Conservation (phyloP, 2,329 filamentous ascomycete genomes). For the Sarocladium strictum region DNA sequence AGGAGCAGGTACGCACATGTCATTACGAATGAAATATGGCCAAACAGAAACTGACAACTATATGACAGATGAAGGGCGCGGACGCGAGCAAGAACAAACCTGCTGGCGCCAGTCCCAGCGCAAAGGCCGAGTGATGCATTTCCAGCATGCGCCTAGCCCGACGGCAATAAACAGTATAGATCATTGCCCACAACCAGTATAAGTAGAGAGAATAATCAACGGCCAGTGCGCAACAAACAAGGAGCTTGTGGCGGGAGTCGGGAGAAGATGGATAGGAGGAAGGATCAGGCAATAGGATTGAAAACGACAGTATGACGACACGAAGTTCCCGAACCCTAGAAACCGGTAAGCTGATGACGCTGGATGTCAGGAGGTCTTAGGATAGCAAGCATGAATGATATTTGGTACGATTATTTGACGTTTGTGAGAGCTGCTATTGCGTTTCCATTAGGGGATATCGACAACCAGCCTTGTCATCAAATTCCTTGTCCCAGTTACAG, state of each 20-base stretch:
- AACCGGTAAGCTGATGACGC: neutral
- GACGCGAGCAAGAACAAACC: neutral
- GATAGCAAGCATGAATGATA: neutral
- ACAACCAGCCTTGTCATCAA: too few relatives aligned
- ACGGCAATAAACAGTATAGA: too few relatives aligned
- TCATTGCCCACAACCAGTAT: too few relatives aligned
- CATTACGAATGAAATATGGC: too few relatives aligned
- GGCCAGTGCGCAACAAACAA: neutral
- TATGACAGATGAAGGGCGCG: neutral
- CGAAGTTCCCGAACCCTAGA: neutral
- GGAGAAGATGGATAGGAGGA: neutral
- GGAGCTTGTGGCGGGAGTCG: neutral
- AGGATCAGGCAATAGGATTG: neutral
- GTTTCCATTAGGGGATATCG: too few relatives aligned
- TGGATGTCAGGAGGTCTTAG: neutral
- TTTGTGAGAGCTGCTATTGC: neutral
- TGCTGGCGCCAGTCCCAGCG: neutral
- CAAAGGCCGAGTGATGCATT: neutral
- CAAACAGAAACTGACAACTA: too few relatives aligned
- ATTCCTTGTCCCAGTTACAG: too few relatives aligned
- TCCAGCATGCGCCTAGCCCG: too few relatives aligned
- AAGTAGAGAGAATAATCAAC: neutral
- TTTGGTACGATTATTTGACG: neutral
- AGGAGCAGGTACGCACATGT: slow-evolving; percentile 33
- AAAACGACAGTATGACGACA: neutral